Evolutionary conservation across 1,284 basidiomycete genomes (phyloP).

Genomic region (Puccinia polysora): DNA sequence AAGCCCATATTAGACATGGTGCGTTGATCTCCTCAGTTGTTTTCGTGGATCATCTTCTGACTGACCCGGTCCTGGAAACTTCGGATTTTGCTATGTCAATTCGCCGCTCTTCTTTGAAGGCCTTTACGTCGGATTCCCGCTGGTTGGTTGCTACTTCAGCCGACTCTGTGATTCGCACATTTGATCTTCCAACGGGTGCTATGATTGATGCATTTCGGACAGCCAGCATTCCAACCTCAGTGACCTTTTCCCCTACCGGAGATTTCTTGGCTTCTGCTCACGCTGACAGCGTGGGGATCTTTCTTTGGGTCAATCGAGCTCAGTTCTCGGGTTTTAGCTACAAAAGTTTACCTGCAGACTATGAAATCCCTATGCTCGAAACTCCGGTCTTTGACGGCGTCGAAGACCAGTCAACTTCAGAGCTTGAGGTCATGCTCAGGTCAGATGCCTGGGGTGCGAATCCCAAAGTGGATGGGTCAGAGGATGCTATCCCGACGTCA

Average conservation of each 20-base stretch:
- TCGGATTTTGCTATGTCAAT: neutral
- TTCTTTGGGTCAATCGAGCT: conserved; percentile 93
- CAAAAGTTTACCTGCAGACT: conserved; percentile 70
- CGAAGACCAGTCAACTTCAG: conserved; percentile 58
- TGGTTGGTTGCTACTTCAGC: conserved; percentile 85
- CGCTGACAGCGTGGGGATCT: conserved; percentile 87
- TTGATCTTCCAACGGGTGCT: conserved; percentile 86
- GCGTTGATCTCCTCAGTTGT: conserved; percentile 51
- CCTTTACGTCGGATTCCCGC: conserved; percentile 86
- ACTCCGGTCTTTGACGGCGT: conserved; percentile 74
- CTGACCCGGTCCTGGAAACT: conserved; percentile 39
- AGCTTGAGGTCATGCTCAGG: conserved; percentile 15
- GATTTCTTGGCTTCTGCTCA: conserved; percentile 96
- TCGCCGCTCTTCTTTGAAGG: conserved; percentile 56
- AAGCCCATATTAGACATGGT: conserved; percentile 79
- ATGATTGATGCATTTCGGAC: conserved; percentile 89
- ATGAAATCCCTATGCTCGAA: conserved; percentile 71
- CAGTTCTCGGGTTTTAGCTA: conserved; percentile 84
- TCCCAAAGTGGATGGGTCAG: conserved; percentile 11
- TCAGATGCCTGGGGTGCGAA: conserved; percentile 21
- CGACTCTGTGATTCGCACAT: conserved; percentile 89
- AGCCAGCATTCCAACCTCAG: conserved; percentile 78
- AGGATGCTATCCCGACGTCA: conserved; percentile 44
- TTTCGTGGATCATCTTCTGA: conserved; percentile 46
- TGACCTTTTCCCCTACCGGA: conserved; percentile 87